Evolutionary conservation across 768 basidiomycete species (phyloP), one percentile per base, ranked within the genome.

Genomic region (Lanmaoa pseudosensibilis): DNA sequence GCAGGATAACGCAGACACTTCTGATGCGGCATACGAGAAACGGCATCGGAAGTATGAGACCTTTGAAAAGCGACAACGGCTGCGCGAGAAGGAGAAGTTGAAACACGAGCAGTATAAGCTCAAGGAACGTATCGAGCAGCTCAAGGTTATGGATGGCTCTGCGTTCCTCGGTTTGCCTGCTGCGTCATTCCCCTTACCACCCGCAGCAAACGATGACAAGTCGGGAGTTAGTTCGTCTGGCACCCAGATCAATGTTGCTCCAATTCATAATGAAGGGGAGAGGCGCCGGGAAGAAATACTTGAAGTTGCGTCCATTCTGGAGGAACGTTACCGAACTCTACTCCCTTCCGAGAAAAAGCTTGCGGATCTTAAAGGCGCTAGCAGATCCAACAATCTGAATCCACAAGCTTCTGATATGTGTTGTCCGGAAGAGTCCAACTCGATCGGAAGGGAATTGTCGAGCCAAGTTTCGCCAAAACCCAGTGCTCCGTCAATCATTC

Each of bases 21-120:
- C 89, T 10, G 93, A 96, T 73, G 82, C 82, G 23, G 81, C 82
- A 8, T 96, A 94, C 67, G 83, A 89, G 70, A 86, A 85, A 60
- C 83, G 91, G 43, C 93, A 96, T 72, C 81, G 85, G 50, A 92
- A 90, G 68, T 94, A 90, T 71, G 92, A 94, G 69, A 81, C 81
- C 15, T 88, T 90, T 56, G 94, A 95, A 73, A 92, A 91, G 69
- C 83, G 92, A 9, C 85, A 87, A 66, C 87, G 92, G 5, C 75
- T 90, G 34, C 84, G 92, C 52, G 93, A 95, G 74, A 92, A 92
- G 73, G 93, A 96, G 73, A 93, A 93, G 68, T 81, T 95, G 52
- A 88, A 90, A 72, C 88, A 93, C 61, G 92, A 94, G 66, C 91
- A 93, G 63, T 93, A 94, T 75, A 92, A 93, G 68, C 83, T 96